Base-by-base conservation (phyloP, 495 filamentous ascomycete genomes). In the Daldinia concentrica region DNA sequence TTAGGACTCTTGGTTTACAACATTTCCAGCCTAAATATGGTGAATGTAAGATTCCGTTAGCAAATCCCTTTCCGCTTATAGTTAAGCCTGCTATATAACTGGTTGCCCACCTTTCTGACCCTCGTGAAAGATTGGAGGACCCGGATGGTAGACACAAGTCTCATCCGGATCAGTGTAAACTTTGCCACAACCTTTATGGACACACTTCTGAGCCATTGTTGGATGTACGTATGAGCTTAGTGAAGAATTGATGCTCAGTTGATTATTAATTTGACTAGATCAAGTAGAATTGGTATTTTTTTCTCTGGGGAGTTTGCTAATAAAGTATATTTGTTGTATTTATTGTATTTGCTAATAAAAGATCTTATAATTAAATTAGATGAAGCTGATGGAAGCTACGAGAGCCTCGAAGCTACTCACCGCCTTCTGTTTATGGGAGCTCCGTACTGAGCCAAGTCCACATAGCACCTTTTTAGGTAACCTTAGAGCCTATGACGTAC, bases 1-100 rank as follows among this genome's bases (percentile, higher is more conserved):
- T 98, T 71, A 99, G 86, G 71, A 98, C 93, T 80, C 96, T 91
- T 64, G 94, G 92, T 84, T 98, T 99, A 86, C 95, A 99, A 83
- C 95, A 99, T 84, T 97, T 97, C 95, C 95, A 99, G 74, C 95
- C 95, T 98, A 78, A 14, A 61, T 51, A 3, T 43, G 19, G 30
- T 8, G 41, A 39, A 48, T 24, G 19, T 29, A 12, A 15, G 9
- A 12, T 30, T 30, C 0, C 29, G 58, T 68, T 41, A 64, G 45
- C 24, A 12, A 48, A 62, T 57, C 11, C 36, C 32, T 51, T 58
- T 30, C 12, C 22, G 48, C 24, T 56, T 36, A 41, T 34, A 15
- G 12, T 27, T 11, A 9, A 39, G 37, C 29, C 19, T 17, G n/a
- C 3, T 7, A 52, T 30, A 30, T 62, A 17, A 66, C 65, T 59